Evolutionary conservation across 73 alveolate species (phyloP).

Genomic region (Effrenium voratum): DNA sequence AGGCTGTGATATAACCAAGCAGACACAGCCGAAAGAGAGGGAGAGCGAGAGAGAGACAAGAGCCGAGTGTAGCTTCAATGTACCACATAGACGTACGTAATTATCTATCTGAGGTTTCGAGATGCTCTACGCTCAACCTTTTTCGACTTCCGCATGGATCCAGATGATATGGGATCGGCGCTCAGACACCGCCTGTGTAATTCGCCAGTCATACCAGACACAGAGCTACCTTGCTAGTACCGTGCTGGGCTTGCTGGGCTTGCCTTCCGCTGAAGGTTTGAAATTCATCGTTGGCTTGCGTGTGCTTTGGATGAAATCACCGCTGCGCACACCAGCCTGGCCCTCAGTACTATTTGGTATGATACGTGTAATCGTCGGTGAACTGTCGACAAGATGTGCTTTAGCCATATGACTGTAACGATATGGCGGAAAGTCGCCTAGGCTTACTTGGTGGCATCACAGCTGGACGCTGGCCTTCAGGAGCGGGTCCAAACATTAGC

Average conservation of each 20-base stretch:
- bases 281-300: slow-evolving; percentile 44
- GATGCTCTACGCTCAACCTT: slow-evolving; percentile 31
- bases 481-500: no score
- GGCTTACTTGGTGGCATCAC: no score
- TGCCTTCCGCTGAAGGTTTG: background rate
- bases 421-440: no score
- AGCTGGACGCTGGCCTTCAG: slow-evolving; percentile 31
- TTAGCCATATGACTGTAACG: no score
- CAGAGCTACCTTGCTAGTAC: background rate
- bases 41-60: no score
- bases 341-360: background rate
- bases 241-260: background rate
- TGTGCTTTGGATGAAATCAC: slow-evolving; percentile 52
- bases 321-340: slow-evolving; percentile 27
- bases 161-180: slow-evolving; percentile 19
- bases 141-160: slow-evolving; percentile 13
- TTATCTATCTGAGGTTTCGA: no score
- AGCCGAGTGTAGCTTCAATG: no score
- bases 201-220: background rate
- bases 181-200: background rate
- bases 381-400: no score
- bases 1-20: no score
- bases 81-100: no score
- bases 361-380: no score
- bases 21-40: no score